phyloP scores from a whole-genome alignment of 2,329 filamentous ascomycete species.

The Exophiala bonariae region DNA sequence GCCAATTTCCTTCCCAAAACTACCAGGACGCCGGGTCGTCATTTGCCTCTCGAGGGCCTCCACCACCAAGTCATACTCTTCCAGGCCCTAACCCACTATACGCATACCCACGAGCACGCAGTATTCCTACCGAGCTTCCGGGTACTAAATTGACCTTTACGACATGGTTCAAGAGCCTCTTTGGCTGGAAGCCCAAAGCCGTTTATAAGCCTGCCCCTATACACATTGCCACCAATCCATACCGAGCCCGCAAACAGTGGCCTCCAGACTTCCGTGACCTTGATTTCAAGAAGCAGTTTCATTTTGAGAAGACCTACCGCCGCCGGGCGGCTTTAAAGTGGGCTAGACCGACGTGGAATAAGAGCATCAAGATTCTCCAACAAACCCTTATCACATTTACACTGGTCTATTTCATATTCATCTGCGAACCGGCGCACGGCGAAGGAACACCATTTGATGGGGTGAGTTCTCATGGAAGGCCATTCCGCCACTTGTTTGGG shows the following conservation, averaged over 20 bases:
- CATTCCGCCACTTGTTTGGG: neutral
- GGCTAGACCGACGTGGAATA: constrained; percentile 58
- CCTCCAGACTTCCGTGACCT: constrained; percentile 64
- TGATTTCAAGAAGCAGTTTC: constrained; percentile 65
- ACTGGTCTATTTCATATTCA: constrained; percentile 27
- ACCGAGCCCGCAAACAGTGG: constrained; percentile 62
- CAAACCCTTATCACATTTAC: constrained; percentile 47
- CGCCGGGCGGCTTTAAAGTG: constrained; percentile 62
- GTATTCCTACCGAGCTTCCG: constrained; percentile 8
- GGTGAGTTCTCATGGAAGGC: constrained; percentile 4
- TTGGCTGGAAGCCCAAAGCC: constrained; percentile 20
- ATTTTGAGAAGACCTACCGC: constrained; percentile 66
- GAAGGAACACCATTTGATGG: constrained; percentile 26
- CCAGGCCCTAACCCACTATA: constrained; percentile 13
- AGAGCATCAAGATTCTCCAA: constrained; percentile 58
- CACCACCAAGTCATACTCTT: neutral
- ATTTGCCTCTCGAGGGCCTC: neutral
- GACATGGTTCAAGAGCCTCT: constrained; percentile 21
- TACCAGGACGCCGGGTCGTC: neutral
- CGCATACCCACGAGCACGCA: constrained; percentile 12
- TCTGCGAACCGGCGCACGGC: constrained; percentile 22
- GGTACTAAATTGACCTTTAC: constrained; percentile 16
- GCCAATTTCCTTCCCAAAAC: constrained; percentile 8
- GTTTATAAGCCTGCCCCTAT: constrained; percentile 25
- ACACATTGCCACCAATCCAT: constrained; percentile 50